Base-by-base conservation (phyloP, 2,329 filamentous ascomycete genomes). In the Westerdykella sp. region DNA sequence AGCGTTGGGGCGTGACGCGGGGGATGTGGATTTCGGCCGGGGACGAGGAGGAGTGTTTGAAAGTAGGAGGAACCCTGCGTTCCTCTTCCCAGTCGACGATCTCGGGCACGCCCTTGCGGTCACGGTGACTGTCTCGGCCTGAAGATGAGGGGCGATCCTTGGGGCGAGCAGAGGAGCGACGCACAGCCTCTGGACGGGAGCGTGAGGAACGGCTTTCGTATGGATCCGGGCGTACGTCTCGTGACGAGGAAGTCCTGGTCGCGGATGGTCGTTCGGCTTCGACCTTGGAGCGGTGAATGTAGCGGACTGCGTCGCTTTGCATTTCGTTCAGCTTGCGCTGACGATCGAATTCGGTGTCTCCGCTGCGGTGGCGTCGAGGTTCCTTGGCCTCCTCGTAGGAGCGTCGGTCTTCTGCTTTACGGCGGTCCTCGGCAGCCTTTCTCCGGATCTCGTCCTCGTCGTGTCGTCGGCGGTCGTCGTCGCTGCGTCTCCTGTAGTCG, bases 11-110 rank as follows among this genome's bases (percentile, higher is more conserved):
- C 23, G 49, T 45, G 23, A 42, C 25, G 14, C 55, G 54, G 23
- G 53, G 54, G 14, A 59, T 43, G 34, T 62, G 62, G 35, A 66
- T 53, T 14, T 62, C 57, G 12, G 62, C 55, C n/a, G 64, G 62
- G 18, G 64, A 66, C 6, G 66, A 67, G 28, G 47, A 46, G 15
- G 69, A 65, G 10, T 69, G 63, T 43, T 65, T 65, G 45, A 74
- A 62, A 4, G 59, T 37, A 2, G 70, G 65, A 50, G 60, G 46
- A 18, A 48, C 48, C 36, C 55, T 50, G 9, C 41, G 37, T 0
- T 59, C 56, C 12, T 46, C 42, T 6, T 51, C 52, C 61, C 59
- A 66, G 21, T 66, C 59, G 6, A 65, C 58, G 32, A 65, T 60
- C 39, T 66, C 57, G 28, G 45, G 42, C 28, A 57, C 52, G 6